Base-by-base conservation (phyloP, 1,284 basidiomycete species). In the Austropuccinia psidii region DNA sequence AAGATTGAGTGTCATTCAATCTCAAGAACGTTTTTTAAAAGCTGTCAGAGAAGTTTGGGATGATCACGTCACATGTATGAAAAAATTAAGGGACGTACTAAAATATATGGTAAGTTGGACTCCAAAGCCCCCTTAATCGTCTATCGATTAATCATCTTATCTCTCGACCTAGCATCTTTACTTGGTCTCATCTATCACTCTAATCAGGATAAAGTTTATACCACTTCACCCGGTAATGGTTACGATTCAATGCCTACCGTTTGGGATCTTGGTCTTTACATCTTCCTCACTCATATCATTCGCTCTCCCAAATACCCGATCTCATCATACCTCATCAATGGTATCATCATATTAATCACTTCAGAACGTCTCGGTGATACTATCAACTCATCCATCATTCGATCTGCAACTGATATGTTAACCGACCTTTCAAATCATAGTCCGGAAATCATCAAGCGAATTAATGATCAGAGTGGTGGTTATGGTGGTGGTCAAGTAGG, bases 311-410 rank as follows among this genome's bases (percentile, higher is more conserved):
- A 76, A 45, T 81, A 83, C 67, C 89, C 92, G 54, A 93, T 98
- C 81, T 87, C 90, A 78, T 86, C 87, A 45, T 90, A 94, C 78
- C 83, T 98, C 76, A 85, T 92, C 76, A 84, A 85, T 24, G 91
- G 93, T 4, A 85, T 98, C 54, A 85, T 98, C 66, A 87, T 86
- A 39, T 90, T 95, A 81, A 88, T 98, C 66, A 90, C 88, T 77
- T 88, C 92, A 74, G 95, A 98, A 79, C 88, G 95, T 21, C 89
- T 95, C 76, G 94, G 94, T 29, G 90, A 89, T 77, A 87, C 87
- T 60, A 94, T 98, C 79, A 93, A 93, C 80, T 88, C 91, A 35
- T 95, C 92, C 7, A 89, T 91, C 4, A 87, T 98, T 74, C 90
- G 92, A 79, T 90, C 89, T 77, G 93, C 90, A 75, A 74, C 73